These are phyloP conservation scores for Starmerella bacillaris DNA, from an alignment of 805 yeast genomes.

Conservation along the genomic window DNA sequence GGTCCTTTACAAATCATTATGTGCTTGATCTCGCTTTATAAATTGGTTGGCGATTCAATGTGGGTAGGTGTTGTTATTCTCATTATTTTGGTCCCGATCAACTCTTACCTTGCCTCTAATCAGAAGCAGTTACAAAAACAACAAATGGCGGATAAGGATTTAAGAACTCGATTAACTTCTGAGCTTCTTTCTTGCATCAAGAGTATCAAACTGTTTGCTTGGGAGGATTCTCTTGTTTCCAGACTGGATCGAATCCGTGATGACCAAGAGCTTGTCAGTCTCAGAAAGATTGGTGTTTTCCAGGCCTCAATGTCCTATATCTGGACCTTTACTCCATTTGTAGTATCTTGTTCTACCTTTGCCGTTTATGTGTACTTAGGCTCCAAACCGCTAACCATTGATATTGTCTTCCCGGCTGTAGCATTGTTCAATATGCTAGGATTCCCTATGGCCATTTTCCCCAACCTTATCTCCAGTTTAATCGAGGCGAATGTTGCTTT, in stretches of 20 bases:
- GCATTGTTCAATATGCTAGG: slow-evolving; percentile 53
- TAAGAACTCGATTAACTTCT: slow-evolving; percentile 69
- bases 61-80: slow-evolving; percentile 78
- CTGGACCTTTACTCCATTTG: slow-evolving; percentile 73
- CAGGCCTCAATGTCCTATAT: slow-evolving; percentile 77
- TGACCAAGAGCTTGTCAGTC: slow-evolving; percentile 61
- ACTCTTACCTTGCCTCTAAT: slow-evolving; percentile 45
- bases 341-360: slow-evolving; percentile 81
- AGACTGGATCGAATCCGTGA: slow-evolving; percentile 71
- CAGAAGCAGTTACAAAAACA: slow-evolving; percentile 49
- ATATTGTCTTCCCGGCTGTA: slow-evolving; percentile 56
- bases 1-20: slow-evolving; percentile 77
- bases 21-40: slow-evolving; percentile 56
- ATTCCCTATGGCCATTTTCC: slow-evolving; percentile 84
- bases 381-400: slow-evolving; percentile 60
- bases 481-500: slow-evolving; percentile 60
- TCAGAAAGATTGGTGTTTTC: slow-evolving; percentile 55
- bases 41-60: slow-evolving; percentile 70
- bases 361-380: slow-evolving; percentile 52
- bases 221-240: slow-evolving; percentile 76
- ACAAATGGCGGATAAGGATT: slow-evolving; percentile 81
- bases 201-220: slow-evolving; percentile 80
- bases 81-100: slow-evolving; percentile 61
- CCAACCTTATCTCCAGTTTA: slow-evolving; percentile 68
- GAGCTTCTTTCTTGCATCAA: slow-evolving; percentile 80